Evolutionary conservation across 2,329 filamentous ascomycete genomes (phyloP), one percentile per base, ranked within the genome.

Genomic region (Apiospora rasikravindrae): DNA sequence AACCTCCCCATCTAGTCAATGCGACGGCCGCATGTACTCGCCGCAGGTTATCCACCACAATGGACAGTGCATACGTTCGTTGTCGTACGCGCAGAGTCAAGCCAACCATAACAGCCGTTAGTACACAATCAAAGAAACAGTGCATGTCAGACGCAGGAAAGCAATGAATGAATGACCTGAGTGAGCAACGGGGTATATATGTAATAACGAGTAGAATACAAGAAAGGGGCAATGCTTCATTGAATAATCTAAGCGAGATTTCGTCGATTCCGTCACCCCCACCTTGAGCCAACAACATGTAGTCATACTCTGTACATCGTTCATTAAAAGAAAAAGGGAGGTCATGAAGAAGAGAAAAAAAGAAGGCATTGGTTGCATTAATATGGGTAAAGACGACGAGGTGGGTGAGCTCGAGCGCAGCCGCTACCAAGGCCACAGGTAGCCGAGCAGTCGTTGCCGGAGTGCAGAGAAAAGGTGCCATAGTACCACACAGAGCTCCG

Each of bases 121-220:
- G 24, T 16, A 53, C 29, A 37, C 2, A n/a, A 11, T 22, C 19
- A 4, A 8, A 1, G 37, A 11, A 49, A 19, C 22, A 64, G 33
- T 40, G 1, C 4, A 6, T n/a, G 2, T 6, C 8, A 5, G 57
- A n/a, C 1, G 19, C 33, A 64, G 33, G 4, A 10, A 61, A 7
- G 19, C 19, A 53, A 29, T 37, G 29, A n/a, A n/a, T n/a, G n/a
- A n/a, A 2, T 29, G 57, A 7, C 3, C 10, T 11, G 11, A 14
- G 57, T 40, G 33, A 64, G 57, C 57, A 64, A 64, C 22, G 57
- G 57, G 57, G 57, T 64, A 64, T 64, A 64, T 64, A 64, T 64
- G 40, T 13, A 40, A 64, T 42, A 40, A 64, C 7, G 33, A 64
- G 57, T 40, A 64, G 57, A 64, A 64, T 64, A 64, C 57, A 64